Conservation (phyloP, 2,329 filamentous ascomycete species). For the Aspergillus quadrilineatus region DNA sequence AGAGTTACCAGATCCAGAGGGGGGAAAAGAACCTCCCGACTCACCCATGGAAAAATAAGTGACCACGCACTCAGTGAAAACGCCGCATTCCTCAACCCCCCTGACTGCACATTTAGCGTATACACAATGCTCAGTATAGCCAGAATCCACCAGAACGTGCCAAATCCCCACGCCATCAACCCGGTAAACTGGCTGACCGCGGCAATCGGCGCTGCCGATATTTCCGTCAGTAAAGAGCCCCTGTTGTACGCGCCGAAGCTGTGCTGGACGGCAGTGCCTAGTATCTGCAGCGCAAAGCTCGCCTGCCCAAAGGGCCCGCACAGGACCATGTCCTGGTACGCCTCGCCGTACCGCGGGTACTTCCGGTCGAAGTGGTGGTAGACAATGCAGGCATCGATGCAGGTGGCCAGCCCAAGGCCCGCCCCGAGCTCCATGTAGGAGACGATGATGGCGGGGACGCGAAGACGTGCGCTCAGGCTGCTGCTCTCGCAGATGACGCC, state of each 20-base stretch:
- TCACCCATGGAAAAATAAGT: conserved; percentile 42
- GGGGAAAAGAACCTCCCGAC: conserved; percentile 12
- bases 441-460: conserved; percentile 43
- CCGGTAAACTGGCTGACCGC: conserved; percentile 39
- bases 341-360: conserved; percentile 22
- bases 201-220: conserved; percentile 33
- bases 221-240: conserved; percentile 33
- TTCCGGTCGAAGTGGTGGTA: conserved; percentile 31
- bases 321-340: conserved; percentile 44
- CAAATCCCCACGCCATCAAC: conserved; percentile 42
- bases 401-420: conserved; percentile 34
- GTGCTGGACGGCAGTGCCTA: conserved; percentile 35
- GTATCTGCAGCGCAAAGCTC: conserved; percentile 40
- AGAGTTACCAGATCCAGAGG: background rate
- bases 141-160: conserved; percentile 46
- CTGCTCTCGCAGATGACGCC: conserved; percentile 36
- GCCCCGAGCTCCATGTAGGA: conserved; percentile 42
- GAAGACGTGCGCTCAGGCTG: conserved; percentile 26
- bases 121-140: conserved; percentile 37
- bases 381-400: conserved; percentile 35
- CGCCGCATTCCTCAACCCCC: conserved; percentile 19
- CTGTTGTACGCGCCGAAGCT: conserved; percentile 36
- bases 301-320: conserved; percentile 43
- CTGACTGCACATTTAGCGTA: conserved; percentile 24
- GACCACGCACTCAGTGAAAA: conserved; percentile 39